Conservation (phyloP, 106 monocot genomes). For the Dendrobium nobile region DNA sequence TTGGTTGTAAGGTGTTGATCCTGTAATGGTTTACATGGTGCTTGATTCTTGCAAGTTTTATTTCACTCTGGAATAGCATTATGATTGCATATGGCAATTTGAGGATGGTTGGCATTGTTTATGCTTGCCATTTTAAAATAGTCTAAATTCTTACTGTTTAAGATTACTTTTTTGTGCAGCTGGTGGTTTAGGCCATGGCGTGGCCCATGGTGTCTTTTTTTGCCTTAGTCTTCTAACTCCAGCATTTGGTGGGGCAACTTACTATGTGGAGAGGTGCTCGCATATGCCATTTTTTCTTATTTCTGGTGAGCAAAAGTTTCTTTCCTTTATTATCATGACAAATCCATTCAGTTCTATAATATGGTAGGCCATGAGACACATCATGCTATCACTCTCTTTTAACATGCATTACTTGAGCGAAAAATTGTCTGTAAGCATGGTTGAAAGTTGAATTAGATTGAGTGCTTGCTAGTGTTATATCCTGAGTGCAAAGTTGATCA, state of each 20-base stretch:
- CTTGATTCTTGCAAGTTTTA: neutral
- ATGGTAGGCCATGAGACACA: neutral
- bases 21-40: neutral
- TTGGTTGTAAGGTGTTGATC: neutral
- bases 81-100: neutral
- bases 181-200: conserved; percentile 95
- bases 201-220: conserved; percentile 97
- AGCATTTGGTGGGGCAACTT: conserved; percentile 91
- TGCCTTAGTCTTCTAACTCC: conserved; percentile 94
- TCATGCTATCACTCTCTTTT: neutral
- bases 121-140: neutral
- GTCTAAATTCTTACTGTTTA: conserved; percentile 2
- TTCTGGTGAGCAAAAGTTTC: conserved; percentile 47
- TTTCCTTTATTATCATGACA: neutral
- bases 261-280: conserved; percentile 71
- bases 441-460: neutral
- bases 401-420: neutral
- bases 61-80: neutral
- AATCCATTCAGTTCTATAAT: neutral
- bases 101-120: neutral
- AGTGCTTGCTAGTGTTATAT: too few relatives aligned
- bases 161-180: conserved; percentile 45
- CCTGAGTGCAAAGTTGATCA: too few relatives aligned
- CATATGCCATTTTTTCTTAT: conserved; percentile 80
- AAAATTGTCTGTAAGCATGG: neutral